Evolutionary conservation across 352 stramenopile genomes (phyloP).

Genomic region (Globisporangium okanoganense): DNA sequence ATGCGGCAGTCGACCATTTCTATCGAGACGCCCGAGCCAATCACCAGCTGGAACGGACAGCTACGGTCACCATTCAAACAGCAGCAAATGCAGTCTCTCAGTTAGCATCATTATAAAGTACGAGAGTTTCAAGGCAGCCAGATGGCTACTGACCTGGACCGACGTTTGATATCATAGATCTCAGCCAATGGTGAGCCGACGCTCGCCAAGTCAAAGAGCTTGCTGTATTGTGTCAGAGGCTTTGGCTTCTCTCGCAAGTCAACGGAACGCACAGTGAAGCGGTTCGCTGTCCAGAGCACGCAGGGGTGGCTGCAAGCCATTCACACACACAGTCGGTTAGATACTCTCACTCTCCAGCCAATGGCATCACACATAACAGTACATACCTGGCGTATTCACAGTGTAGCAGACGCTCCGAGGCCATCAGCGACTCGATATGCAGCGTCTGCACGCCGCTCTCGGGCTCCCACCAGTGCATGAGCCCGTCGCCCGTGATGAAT

Average conservation of each 20-base stretch:
- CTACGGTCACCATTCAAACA: conserved; percentile 13
- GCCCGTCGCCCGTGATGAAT: conserved; percentile 43
- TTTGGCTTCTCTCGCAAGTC: conserved; percentile 44
- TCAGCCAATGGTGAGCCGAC: conserved; percentile 30
- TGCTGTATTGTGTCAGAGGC: conserved; percentile 15
- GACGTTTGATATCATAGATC: conserved; percentile 66
- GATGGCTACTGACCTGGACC: conserved; percentile 31
- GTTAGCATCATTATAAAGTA: background rate
- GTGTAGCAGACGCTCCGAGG: conserved; percentile 37
- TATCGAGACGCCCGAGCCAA: conserved; percentile 60
- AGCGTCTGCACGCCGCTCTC: conserved; percentile 36
- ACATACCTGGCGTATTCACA: conserved; percentile 74
- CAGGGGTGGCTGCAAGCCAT: conserved; percentile 45
- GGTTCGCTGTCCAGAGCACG: conserved; percentile 61
- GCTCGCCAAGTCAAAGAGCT: conserved; percentile 49
- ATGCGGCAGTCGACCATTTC: conserved; percentile 74
- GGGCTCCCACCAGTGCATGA: conserved; percentile 50
- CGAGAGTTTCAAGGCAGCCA: background rate
- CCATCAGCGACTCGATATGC: conserved; percentile 15
- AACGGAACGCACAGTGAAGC: conserved; percentile 31
- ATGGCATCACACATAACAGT: background rate
- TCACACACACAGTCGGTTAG: background rate
- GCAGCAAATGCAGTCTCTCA: background rate
- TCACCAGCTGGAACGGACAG: conserved; percentile 64
- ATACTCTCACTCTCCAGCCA: no score